These are phyloP conservation scores for Cladophialophora exuberans DNA, from an alignment of 2,329 filamentous ascomycete genomes.

Conservation along the genomic window DNA sequence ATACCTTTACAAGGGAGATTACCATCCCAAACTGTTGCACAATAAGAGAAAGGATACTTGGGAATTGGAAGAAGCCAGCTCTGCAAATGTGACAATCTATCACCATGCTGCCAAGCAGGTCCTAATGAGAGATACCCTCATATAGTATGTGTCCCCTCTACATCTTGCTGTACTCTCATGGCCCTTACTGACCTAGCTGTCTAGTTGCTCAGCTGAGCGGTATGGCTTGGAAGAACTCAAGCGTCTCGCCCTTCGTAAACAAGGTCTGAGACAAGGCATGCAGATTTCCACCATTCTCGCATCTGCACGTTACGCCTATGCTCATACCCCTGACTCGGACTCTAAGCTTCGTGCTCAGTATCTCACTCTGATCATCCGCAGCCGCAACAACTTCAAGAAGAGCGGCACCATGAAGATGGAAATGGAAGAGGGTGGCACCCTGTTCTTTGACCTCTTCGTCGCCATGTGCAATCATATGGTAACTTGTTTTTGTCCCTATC, in stretches of 20 bases:
- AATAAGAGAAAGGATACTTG: constrained; percentile 80
- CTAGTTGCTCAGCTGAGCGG: constrained; percentile 75
- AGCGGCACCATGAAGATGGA: constrained; percentile 95
- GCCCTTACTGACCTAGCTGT: constrained; percentile 17
- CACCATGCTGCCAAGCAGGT: constrained; percentile 66
- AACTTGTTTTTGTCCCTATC: constrained; percentile 44
- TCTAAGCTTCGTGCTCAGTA: constrained; percentile 91
- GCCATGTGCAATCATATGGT: constrained; percentile 89
- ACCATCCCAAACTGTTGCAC: constrained; percentile 80
- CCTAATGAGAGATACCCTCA: constrained; percentile 83
- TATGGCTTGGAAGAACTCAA: constrained; percentile 85
- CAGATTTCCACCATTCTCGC: constrained; percentile 82
- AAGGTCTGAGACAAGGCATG: constrained; percentile 83
- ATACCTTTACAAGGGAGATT: constrained; percentile 92
- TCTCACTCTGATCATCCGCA: constrained; percentile 87
- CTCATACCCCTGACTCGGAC: constrained; percentile 84
- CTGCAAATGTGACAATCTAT: constrained; percentile 64
- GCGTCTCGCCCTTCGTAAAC: constrained; percentile 81
- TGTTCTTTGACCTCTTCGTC: constrained; percentile 94
- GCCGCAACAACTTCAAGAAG: constrained; percentile 84
- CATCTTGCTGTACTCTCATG: not conserved
- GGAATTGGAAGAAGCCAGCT: constrained; percentile 70
- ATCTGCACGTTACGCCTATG: constrained; percentile 87
- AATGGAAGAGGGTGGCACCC: constrained; percentile 83
- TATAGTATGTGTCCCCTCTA: constrained; percentile 61